Conservation (phyloP, 1,139 yeast genomes). For the Suhomyces coccinellae region DNA sequence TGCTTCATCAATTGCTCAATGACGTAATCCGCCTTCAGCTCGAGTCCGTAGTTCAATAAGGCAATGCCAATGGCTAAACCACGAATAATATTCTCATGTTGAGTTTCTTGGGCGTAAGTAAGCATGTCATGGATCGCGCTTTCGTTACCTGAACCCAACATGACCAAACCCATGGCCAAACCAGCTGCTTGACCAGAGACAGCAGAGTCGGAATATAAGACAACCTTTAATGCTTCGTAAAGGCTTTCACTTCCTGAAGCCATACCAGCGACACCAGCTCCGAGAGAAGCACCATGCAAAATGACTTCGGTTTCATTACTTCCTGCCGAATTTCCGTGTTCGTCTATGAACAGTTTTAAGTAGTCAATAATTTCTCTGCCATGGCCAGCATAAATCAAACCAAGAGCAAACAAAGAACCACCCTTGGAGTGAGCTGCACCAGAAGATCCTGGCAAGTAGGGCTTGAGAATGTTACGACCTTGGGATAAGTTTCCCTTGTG, state of each 20-base stretch:
- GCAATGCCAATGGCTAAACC: conserved; percentile 91
- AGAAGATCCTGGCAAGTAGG: conserved; percentile 83
- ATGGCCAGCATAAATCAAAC: conserved; percentile 93
- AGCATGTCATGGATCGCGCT: conserved; percentile 79
- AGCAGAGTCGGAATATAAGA: conserved; percentile 88
- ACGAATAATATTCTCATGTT: conserved; percentile 92
- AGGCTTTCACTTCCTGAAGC: conserved; percentile 74
- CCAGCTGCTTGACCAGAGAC: conserved; percentile 98
- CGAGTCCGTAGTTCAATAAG: conserved; percentile 80
- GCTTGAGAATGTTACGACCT: conserved; percentile 83
- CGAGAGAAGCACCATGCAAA: conserved; percentile 94
- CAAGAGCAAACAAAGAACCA: conserved; percentile 92
- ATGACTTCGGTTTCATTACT: conserved; percentile 80
- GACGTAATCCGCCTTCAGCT: conserved; percentile 73
- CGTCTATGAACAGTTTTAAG: conserved; percentile 71
- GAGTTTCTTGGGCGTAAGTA: conserved; percentile 91
- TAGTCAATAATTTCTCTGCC: conserved; percentile 87
- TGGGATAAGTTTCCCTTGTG: conserved; percentile 93
- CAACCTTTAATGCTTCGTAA: conserved; percentile 82
- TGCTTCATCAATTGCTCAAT: conserved; percentile 68
- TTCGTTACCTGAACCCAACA: conserved; percentile 89
- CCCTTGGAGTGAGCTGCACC: conserved; percentile 90
- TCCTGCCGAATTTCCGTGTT: conserved; percentile 65
- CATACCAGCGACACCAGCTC: conserved; percentile 97
- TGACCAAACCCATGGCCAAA: conserved; percentile 90